Evolutionary conservation across 2,329 filamentous ascomycete genomes (phyloP), one percentile per base, ranked within the genome.

Genomic region (Monosporascus sp.): DNA sequence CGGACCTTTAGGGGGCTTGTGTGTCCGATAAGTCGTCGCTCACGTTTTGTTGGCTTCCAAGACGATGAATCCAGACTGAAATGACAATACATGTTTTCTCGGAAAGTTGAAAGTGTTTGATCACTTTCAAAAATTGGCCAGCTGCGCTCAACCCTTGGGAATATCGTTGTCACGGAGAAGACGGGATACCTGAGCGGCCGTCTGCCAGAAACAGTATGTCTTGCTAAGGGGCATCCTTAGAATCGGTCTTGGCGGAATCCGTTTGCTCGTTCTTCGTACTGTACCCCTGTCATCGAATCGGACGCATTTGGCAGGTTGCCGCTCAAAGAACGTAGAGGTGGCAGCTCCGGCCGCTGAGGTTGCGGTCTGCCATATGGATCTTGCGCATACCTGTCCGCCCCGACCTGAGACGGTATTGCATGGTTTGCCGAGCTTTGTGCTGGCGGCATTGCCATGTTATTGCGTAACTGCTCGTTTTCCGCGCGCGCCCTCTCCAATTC

Each of bases 231-330:
- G 17, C 19, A n/a, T 24, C 11, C 26, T 40, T 51, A 66, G 49
- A 58, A 66, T 72, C 75, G 52, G 63, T 65, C 59, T 22, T 63
- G 65, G 43, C 78, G 75, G 58, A 74, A 82, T 5, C 77, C 77
- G 54, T 76, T 78, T 7, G 70, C 58, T 22, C 75, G 72, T 2
- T 77, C 69, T 27, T 84, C 81, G 50, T 86, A 87, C 63, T 86
- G 83, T 6, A 87, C 81, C 2, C 84, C 84, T 1, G 81, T 84
- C 84, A 87, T 87, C 1, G 81, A 80, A 22, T 86, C 83, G 1
- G 82, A 78, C 0, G 68, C 69, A 31, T 68, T 72, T 5, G 71
- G 63, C 8, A 77, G 65, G 52, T 68, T 70, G 49, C 71, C 72
- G 60, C 74, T 77, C 17, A 84, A 67, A 17, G 78, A 75, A 11